Conservation (phyloP, 208 protist genomes). For the Zelonia costaricensis region DNA sequence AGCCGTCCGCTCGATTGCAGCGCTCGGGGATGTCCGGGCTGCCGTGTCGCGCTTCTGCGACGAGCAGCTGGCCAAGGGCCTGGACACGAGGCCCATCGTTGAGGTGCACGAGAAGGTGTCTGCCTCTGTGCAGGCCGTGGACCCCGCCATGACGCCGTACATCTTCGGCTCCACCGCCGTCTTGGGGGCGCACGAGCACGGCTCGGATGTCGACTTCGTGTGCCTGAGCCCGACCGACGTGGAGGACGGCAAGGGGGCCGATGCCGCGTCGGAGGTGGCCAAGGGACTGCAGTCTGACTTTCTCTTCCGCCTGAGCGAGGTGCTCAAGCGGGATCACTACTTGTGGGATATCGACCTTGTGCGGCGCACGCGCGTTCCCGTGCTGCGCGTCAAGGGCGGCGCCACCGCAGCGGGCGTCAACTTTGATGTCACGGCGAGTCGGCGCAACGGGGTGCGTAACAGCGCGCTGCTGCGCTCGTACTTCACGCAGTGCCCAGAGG, state of each 20-base stretch:
- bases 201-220: slow-evolving; percentile 84
- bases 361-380: slow-evolving; percentile 83
- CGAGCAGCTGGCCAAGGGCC: slow-evolving; percentile 9
- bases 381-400: slow-evolving; percentile 57
- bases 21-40: slow-evolving; percentile 13
- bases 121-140: slow-evolving; percentile 45
- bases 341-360: slow-evolving; percentile 71
- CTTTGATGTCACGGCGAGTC: slow-evolving; percentile 81
- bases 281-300: slow-evolving; percentile 70
- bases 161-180: slow-evolving; percentile 84
- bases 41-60: slow-evolving; percentile 25
- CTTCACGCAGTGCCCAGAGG: slow-evolving; percentile 58
- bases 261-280: slow-evolving; percentile 65
- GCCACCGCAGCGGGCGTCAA: slow-evolving; percentile 26
- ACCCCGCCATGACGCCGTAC: slow-evolving; percentile 56
- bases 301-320: slow-evolving; percentile 34
- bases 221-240: slow-evolving; percentile 44
- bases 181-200: slow-evolving; percentile 67
- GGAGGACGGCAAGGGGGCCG: slow-evolving; percentile 49
- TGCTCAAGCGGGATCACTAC: slow-evolving; percentile 31
- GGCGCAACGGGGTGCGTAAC: slow-evolving; percentile 89
- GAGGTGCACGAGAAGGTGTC: slow-evolving; percentile 40
- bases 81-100: slow-evolving; percentile 53
- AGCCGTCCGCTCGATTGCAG: not conserved
- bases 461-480: slow-evolving; percentile 76